A percentile compares a stretch with the other conserved stretches of the same genome.
phyloP scores from a whole-genome alignment of 257 asterid genomes.

The Nicotiana noctiflora region DNA sequence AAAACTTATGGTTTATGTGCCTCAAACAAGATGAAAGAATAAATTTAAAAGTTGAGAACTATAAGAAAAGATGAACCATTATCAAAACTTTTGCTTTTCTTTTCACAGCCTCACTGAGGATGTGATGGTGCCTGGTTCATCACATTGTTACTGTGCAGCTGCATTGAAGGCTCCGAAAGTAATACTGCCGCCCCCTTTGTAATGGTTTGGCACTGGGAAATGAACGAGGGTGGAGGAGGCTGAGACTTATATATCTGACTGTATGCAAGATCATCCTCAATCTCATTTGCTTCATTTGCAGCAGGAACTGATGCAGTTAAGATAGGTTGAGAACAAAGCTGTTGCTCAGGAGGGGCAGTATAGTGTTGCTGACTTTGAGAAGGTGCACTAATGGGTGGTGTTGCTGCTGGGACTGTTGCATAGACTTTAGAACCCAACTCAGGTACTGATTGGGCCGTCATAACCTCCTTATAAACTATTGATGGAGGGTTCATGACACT shows the following conservation, averaged over 20 bases:
- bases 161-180: constrained; percentile 49
- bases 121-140: constrained; percentile 34
- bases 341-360: constrained; percentile 30
- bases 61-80: constrained; percentile 12
- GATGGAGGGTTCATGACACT: constrained; percentile 29
- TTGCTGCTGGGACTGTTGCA: constrained; percentile 21
- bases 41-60: constrained; percentile 1
- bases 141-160: constrained; percentile 30
- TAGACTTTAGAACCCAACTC: constrained; percentile 34
- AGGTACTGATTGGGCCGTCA: constrained; percentile 30
- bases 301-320: constrained; percentile 22
- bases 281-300: constrained; percentile 32
- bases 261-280: constrained; percentile 69
- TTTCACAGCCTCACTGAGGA: constrained; percentile 27
- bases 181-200: constrained; percentile 41
- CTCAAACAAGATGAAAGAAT: constrained; percentile 16
- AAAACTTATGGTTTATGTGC: constrained; percentile 6
- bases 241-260: constrained; percentile 73
- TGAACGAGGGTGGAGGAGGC: constrained; percentile 56
- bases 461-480: constrained; percentile 29
- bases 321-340: constrained; percentile 32
- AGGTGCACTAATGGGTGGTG: constrained; percentile 26
- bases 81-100: constrained; percentile 23
- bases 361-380: constrained; percentile 37
- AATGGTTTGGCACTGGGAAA: constrained; percentile 46